Evolutionary conservation across 352 stramenopile species (phyloP).

Genomic region (Globisporangium camurandrum): DNA sequence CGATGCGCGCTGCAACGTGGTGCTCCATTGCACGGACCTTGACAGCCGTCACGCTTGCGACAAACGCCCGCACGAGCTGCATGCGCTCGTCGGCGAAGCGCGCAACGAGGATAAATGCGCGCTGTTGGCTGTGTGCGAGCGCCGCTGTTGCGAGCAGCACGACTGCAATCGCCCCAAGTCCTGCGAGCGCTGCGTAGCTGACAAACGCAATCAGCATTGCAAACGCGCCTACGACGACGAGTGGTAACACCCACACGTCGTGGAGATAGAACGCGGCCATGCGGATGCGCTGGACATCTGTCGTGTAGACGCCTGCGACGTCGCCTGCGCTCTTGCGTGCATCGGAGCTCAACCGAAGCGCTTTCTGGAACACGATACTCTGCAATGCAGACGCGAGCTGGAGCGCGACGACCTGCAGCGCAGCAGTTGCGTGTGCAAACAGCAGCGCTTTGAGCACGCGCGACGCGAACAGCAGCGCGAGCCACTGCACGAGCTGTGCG

Average conservation of each 20-base stretch:
- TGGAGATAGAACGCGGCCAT: slow-evolving; percentile 61
- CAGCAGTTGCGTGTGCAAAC: slow-evolving; percentile 47
- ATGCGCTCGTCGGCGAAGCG: slow-evolving; percentile 44
- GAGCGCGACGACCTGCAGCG: slow-evolving; percentile 58
- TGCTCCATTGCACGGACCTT: slow-evolving; percentile 94
- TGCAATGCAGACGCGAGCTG: slow-evolving; percentile 58
- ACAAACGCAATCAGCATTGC: slow-evolving; percentile 48
- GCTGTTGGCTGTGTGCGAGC: slow-evolving; percentile 21
- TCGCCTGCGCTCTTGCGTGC: slow-evolving; percentile 30
- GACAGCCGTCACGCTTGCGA: slow-evolving; percentile 87
- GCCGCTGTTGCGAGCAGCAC: slow-evolving; percentile 40
- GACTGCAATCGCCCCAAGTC: slow-evolving; percentile 24
- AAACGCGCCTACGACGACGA: slow-evolving; percentile 42
- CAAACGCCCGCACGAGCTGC: slow-evolving; percentile 49
- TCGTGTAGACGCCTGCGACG: slow-evolving; percentile 50
- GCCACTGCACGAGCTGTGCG: slow-evolving; percentile 42
- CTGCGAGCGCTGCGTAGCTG: slow-evolving; percentile 33
- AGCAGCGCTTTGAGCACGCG: slow-evolving; percentile 57
- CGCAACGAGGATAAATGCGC: slow-evolving; percentile 30
- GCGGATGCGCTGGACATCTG: slow-evolving; percentile 53
- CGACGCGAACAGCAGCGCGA: slow-evolving; percentile 48
- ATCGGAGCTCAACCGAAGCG: slow-evolving; percentile 33
- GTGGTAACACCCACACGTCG: slow-evolving; percentile 54
- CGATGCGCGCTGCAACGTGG: slow-evolving; percentile 76
- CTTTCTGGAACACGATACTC: slow-evolving; percentile 71